Evolutionary conservation across 495 filamentous ascomycete genomes (phyloP), one percentile per base, ranked within the genome.

Genomic region (Trichoderma erinaceum): DNA sequence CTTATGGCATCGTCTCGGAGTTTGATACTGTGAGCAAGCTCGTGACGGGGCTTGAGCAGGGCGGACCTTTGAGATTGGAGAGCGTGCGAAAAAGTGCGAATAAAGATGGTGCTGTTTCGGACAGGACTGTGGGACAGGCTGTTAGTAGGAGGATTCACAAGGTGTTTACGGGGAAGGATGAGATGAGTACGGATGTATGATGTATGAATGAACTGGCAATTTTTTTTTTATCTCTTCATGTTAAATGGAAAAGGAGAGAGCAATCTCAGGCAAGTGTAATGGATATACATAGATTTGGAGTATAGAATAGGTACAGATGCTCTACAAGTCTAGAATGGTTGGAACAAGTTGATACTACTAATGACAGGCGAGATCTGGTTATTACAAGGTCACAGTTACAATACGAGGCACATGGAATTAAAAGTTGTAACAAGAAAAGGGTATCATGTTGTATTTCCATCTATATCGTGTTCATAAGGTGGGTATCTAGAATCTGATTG

Each of bases 141-240:
- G 81, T 88, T n/a, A 94, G 91, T 71, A 84, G 81, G 76, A 82
- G 92, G 68, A 71, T 96, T 50, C 84, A 88, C 69, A 92, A 88
- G 74, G 86, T 94, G 0, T 92, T 93, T 73, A 88, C 85, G 75
- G 87, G 89, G 3, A 79, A 76, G 56, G 89, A 93, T 76, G 84
- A 88, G 66, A 75, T 70, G 16, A 90, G 87, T 41, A 87, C 82
- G 44, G 90, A 93, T 78, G 80, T 93, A 65, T 93, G 77, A 83
- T 61, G 23, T 23, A 41, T 21, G 63, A 29, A 21, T 52, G 32
- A 38, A 5, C 35, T 29, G 8, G 18, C 18, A 52, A 2, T 52
- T 18, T 52, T 52, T 21, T 52, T 38, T 38, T 6, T 35, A 35
- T 35, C 32, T 38, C 35, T 7, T 7, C 35, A 7, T 38, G 35